Base-by-base conservation (phyloP, 495 filamentous ascomycete genomes). In the Chaetomium fimeti region DNA sequence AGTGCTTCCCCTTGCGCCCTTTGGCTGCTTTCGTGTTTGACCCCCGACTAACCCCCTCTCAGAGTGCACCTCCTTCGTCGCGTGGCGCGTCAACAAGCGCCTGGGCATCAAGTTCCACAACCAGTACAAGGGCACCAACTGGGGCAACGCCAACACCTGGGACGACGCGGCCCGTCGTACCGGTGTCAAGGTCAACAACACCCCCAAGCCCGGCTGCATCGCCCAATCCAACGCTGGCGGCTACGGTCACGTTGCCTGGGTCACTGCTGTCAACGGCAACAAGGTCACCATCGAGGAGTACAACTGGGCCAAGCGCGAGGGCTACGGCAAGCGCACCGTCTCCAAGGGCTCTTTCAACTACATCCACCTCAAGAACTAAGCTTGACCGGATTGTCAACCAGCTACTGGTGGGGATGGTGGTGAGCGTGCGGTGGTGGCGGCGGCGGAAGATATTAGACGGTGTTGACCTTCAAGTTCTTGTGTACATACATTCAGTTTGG, bases 261-360 rank as follows among this genome's bases (percentile, higher is more conserved):
- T 72, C 12, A 40, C 60, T 0, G 60, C 57, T 15, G 69, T 71
- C 36, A 38, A 45, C 53, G 66, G 63, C 15, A 48, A 63, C 45
- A 67, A 51, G 28, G 71, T 72, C 28, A 66, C 66, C 32, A 43
- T 72, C 27, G 71, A 72, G 63, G 71, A 72, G 66, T 72, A 72
- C 59, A 72, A 72, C 65, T 64, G 52, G 54, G 47, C 12, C 29
- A 49, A 4, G 5, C n/a, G 11, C 16, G 56, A 69, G 62, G 52
- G 60, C 6, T 72, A 72, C 40, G 61, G 69, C 20, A 67, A 45
- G 40, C 56, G 71, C 28, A 67, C 61, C 16, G 71, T 72, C 5
- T 5, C 18, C 32, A 67, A 69, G 66, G 43, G 56, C 18, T 27
- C 11, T 3, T 72, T 72, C 57, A 65, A 67, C 36, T 72, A 72